Percentiles rank a stretch among this genome's conserved stretches.
These are phyloP conservation scores for Buddleja alternifolia DNA, from an alignment of 257 asterid species.

Conservation along the genomic window DNA sequence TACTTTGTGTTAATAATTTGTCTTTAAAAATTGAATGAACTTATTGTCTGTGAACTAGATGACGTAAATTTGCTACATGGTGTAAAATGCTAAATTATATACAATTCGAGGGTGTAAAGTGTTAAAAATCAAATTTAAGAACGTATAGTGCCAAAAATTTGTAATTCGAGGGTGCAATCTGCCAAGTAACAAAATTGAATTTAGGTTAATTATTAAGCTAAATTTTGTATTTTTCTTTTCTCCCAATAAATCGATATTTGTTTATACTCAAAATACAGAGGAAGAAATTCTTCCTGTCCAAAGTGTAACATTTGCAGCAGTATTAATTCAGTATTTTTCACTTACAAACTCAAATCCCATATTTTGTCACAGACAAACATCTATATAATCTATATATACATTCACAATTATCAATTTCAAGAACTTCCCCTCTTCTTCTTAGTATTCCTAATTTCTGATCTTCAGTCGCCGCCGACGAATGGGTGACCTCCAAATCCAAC, in stretches of 20 bases:
- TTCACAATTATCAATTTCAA: neutral
- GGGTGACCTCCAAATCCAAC: conserved; percentile 58
- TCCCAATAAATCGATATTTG: neutral
- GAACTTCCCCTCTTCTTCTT: neutral
- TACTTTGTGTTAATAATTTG: no score
- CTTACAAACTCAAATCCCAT: neutral
- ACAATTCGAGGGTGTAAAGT: no score
- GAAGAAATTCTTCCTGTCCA: neutral
- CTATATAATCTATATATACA: neutral
- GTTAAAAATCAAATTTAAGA: no score
- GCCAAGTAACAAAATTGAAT: no score
- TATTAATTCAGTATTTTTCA: neutral
- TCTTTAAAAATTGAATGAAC: no score
- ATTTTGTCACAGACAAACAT: neutral
- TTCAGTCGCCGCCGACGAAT: conserved; percentile 34
- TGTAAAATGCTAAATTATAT: no score
- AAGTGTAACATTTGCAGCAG: neutral
- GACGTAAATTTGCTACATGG: no score
- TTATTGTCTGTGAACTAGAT: no score
- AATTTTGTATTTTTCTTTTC: neutral
- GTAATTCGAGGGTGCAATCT: no score
- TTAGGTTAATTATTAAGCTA: no score
- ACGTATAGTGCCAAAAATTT: no score
- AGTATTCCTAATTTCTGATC: neutral
- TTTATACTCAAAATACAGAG: neutral